Base-by-base conservation (phyloP, 2,329 filamentous ascomycete genomes). In the Rasamsonia emersonii region DNA sequence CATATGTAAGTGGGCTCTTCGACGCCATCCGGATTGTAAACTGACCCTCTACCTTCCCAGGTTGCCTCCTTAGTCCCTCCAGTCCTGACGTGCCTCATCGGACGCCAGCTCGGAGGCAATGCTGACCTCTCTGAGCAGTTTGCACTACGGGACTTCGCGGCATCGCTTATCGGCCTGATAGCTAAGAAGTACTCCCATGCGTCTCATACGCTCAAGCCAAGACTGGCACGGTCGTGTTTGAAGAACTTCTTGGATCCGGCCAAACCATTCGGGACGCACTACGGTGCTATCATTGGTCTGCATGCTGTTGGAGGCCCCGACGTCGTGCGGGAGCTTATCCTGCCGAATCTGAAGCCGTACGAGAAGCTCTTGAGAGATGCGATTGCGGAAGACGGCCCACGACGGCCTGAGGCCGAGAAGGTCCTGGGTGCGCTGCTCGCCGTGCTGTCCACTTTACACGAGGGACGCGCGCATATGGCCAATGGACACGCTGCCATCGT, bases 191-290 rank as follows among this genome's bases (percentile, higher is more conserved):
- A 93, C 62, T 78, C 81, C 4, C 72, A 78, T 16, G 81, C 79
- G 4, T 93, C 88, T 36, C 78, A 82, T 25, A 80, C 86, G 9
- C 74, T 96, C 16, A 85, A 86, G 36, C 80, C 88, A 2, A 84
- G 93, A 42, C 79, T 98, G 18, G 88, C 86, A 3, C 75, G 91
- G n/a, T 91, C 88, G 0, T 95, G 86, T 50, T 73, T 96, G 19
- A 94, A 94, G 62, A 79, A 82, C 49, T 89, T 95, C 58, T 73
- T 98, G 18, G 88, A 95, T 49, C 84, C 86, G 0, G 77, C 79
- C 25, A 86, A 88, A 51, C 79, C 86, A 0, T 74, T 86, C 0
- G 77, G 83, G 2, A 81, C 89, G 1, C 84, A 94, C 49, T 98
- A 91, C 53, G 91, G 91, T 26, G 86, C 89, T 5, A 72, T 98